A percentile compares a stretch with the other conserved stretches of the same genome.
Conservation (phyloP, 2,329 filamentous ascomycete species). For the Diaporthe citrichinensis region DNA sequence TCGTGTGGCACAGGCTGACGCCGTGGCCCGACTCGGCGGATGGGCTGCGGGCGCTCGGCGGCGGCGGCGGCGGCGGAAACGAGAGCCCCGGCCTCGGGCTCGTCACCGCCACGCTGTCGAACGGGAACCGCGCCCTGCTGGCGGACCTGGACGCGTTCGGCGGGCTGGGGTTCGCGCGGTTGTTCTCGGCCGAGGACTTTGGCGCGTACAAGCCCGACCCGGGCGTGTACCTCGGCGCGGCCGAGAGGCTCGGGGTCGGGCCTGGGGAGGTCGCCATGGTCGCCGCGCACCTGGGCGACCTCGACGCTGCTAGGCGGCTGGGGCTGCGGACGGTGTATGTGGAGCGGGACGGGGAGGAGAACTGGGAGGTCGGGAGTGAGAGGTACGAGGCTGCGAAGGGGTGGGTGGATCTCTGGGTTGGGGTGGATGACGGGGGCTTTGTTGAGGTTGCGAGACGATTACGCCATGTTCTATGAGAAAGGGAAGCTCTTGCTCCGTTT, state of each 20-base stretch:
- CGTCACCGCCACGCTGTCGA: slow-evolving; percentile 78
- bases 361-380: slow-evolving; percentile 65
- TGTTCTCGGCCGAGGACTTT: slow-evolving; percentile 80
- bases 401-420: slow-evolving; percentile 77
- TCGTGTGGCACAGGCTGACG: slow-evolving; percentile 79
- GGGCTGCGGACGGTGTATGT: slow-evolving; percentile 83
- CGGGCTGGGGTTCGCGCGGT: slow-evolving; percentile 70
- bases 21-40: slow-evolving; percentile 76
- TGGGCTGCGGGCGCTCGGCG: slow-evolving; percentile 70
- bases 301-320: slow-evolving; percentile 73
- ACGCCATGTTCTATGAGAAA: background rate
- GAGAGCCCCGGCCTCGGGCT: slow-evolving; percentile 51
- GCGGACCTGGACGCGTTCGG: slow-evolving; percentile 73
- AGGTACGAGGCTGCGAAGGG: slow-evolving; percentile 66
- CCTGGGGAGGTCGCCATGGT: slow-evolving; percentile 80
- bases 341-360: slow-evolving; percentile 77
- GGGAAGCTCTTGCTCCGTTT: background rate
- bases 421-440: slow-evolving; percentile 64
- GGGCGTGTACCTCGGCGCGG: slow-evolving; percentile 78
- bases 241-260: slow-evolving; percentile 66
- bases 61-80: slow-evolving; percentile 33
- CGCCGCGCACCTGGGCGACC: slow-evolving; percentile 79
- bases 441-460: slow-evolving; percentile 65
- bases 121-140: slow-evolving; percentile 79
- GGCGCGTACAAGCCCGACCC: slow-evolving; percentile 81